Evolutionary conservation across 2,329 filamentous ascomycete genomes (phyloP).

Genomic region (Cercospora canescens): DNA sequence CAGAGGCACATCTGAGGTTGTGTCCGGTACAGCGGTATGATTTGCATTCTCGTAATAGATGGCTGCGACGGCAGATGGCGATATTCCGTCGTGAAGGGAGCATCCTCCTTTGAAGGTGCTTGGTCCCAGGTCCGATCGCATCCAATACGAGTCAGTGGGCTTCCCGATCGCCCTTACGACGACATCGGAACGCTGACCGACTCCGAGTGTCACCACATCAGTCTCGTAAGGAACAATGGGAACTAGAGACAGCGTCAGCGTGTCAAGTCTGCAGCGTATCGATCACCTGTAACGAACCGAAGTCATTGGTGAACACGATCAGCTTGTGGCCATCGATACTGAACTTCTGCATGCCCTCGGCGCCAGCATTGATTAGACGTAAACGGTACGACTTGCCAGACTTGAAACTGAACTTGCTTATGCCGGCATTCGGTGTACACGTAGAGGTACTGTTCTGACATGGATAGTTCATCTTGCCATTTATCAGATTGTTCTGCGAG

Average conservation of each 20-base stretch:
- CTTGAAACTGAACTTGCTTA: slow-evolving; percentile 40
- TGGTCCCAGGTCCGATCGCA: slow-evolving; percentile 54
- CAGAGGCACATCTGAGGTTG: slow-evolving; percentile 51
- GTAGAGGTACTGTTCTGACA: slow-evolving; percentile 33
- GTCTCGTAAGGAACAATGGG: slow-evolving; percentile 44
- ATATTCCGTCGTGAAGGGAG: slow-evolving; percentile 36
- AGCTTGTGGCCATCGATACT: slow-evolving; percentile 50
- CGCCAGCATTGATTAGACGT: slow-evolving; percentile 45
- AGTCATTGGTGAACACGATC: slow-evolving; percentile 46
- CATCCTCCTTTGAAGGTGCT: slow-evolving; percentile 53
- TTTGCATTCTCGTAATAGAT: slow-evolving; percentile 66
- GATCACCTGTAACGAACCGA: slow-evolving; percentile 19
- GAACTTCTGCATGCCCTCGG: slow-evolving; percentile 45
- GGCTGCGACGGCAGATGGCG: slow-evolving; percentile 57
- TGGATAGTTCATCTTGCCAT: slow-evolving; percentile 33
- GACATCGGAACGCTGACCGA: slow-evolving; percentile 56
- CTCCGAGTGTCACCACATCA: slow-evolving; percentile 52
- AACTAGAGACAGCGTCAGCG: slow-evolving; percentile 20
- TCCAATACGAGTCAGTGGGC: slow-evolving; percentile 37
- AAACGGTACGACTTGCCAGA: slow-evolving; percentile 44
- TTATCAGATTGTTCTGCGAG: slow-evolving; percentile 31
- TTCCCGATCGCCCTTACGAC: slow-evolving; percentile 41
- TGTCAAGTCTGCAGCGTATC: not conserved
- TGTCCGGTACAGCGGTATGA: slow-evolving; percentile 39
- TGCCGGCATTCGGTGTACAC: slow-evolving; percentile 36